phyloP scores from a whole-genome alignment of 2,329 filamentous ascomycete genomes.

The Fusarium caatingaense region DNA sequence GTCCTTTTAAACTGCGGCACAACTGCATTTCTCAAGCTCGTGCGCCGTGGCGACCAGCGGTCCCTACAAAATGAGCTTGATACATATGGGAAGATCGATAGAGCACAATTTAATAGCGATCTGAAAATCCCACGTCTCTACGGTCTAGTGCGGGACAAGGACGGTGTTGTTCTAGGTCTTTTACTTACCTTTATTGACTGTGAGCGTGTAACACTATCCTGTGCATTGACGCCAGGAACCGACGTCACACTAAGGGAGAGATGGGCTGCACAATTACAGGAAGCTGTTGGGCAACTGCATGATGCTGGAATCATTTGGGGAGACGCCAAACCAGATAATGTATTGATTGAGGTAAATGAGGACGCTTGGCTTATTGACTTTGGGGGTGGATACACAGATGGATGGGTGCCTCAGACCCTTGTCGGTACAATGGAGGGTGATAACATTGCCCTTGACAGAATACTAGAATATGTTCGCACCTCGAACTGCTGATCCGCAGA shows the following conservation, averaged over 20 bases:
- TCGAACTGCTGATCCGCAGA: too few relatives aligned
- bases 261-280: background rate
- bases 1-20: background rate
- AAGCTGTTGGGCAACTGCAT: background rate
- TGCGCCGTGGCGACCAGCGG: background rate
- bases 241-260: background rate
- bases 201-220: background rate
- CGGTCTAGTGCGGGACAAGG: background rate
- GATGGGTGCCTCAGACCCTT: background rate
- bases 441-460: background rate
- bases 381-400: background rate
- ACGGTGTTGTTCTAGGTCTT: background rate
- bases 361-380: background rate
- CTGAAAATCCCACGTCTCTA: background rate
- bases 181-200: background rate
- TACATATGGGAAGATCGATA: background rate
- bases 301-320: background rate
- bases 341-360: background rate
- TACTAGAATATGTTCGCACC: background rate
- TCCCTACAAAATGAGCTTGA: accelerated
- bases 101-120: background rate
- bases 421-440: background rate
- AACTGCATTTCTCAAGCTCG: background rate
- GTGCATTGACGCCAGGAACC: background rate
- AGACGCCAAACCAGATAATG: background rate